Base-by-base conservation (phyloP, 164 flowering plant genomes). In the Cinnamomum micranthum region DNA sequence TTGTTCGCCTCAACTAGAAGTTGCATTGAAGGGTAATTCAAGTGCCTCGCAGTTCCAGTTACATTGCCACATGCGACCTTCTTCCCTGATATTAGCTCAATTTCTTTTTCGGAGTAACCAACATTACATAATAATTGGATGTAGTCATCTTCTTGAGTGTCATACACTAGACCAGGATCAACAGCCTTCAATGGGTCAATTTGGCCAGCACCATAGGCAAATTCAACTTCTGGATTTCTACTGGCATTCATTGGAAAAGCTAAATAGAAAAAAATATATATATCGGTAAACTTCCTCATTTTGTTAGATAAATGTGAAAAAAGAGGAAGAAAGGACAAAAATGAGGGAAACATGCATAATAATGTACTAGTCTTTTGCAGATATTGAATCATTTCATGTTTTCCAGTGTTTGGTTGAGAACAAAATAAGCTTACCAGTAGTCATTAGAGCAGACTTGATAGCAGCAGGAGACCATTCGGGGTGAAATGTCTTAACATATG, bases 1-100 rank as follows among this genome's bases (percentile, higher is more conserved):
- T 47, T 4, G 0, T 47, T 47, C 0, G 69, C 6, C 0, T 12
- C 7, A 24, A 86, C 75, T 6, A 81, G 83, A 0, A 69, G 14
- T 23, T 88, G 86, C 80, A 92, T 85, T 41, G 88, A 81, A 7
- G 97, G 97, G 73, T 92, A 92, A 80, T 92, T 92, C 35, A 90
- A 85, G 13, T 90, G 90, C 58, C 19, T n/a, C 86, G 88, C 68
- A 14, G 86, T 82, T 1, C 77, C 81, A 65, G 63, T 75, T 24
- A 50, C 67, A 1, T 87, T 77, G 81, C 91, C 87, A 35, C 80
- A 78, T 6, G 19, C 50, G 20, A 19, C 62, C 1, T 51, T 69
- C 10, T 35, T 35, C 23, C 79, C 82, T 22, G 79, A 22, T 9
- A 82, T 69, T 1, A 63, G 35, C 68, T n/a, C 17, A 15, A 82